These are phyloP conservation scores for Glaciozyma martinii DNA, from an alignment of 768 basidiomycete genomes.

Conservation along the genomic window DNA sequence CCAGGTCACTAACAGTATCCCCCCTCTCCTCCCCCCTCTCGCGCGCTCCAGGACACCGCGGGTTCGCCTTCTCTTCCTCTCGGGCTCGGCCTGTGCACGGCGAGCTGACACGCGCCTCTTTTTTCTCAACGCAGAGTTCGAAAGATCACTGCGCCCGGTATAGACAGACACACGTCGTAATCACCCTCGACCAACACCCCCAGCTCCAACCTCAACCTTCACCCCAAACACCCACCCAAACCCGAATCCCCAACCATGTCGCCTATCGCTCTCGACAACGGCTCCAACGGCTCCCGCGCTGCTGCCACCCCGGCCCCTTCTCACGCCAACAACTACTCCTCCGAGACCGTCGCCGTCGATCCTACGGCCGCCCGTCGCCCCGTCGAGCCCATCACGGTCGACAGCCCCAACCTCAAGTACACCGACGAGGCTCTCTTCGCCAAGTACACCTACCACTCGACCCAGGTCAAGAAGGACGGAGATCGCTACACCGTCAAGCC, in stretches of 20 bases:
- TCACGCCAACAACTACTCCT: background rate
- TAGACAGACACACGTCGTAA: conserved; percentile 5
- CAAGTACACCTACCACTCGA: conserved; percentile 70
- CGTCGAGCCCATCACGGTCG: conserved; percentile 59
- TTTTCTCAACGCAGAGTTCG: conserved; percentile 8
- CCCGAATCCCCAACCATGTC: conserved; percentile 13
- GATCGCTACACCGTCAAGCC: conserved; percentile 69
- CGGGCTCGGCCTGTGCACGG: background rate
- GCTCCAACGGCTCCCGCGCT: background rate
- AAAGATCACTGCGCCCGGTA: conserved; percentile 24
- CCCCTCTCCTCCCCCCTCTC: background rate
- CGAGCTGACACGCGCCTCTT: background rate
- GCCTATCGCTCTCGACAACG: conserved; percentile 15
- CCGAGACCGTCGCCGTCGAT: conserved; percentile 46
- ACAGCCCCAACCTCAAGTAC: conserved; percentile 71
- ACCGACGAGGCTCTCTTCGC: conserved; percentile 72
- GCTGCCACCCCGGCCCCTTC: background rate
- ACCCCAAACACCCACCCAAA: background rate
- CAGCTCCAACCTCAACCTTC: background rate
- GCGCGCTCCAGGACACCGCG: background rate
- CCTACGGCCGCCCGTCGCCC: conserved; percentile 76
- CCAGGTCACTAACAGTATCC: background rate
- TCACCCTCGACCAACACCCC: background rate
- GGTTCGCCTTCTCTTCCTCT: background rate
- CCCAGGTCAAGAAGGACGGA: conserved; percentile 41